Base-by-base conservation (phyloP, 495 filamentous ascomycete genomes). In the Aspergillus sparsus region DNA sequence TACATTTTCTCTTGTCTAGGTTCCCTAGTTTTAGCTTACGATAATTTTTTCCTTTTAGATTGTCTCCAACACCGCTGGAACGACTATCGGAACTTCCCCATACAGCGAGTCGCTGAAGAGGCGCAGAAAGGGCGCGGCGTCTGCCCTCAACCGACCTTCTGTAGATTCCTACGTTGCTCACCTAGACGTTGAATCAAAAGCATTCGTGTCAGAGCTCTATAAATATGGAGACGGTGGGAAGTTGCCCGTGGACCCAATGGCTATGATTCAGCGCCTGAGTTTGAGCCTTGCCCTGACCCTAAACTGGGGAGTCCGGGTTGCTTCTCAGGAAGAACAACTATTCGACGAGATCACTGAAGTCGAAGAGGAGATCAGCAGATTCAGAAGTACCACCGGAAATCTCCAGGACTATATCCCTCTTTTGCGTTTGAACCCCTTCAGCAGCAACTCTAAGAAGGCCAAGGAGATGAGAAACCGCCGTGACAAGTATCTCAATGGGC, bases 361-460 rank as follows among this genome's bases (percentile, higher is more conserved):
- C 36, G 85, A 87, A 52, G 83, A 84, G 53, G 79, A 79, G 49
- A 81, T 87, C 44, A 82, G 79, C 66, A 77, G 73, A 45, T 83
- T 86, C 53, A 74, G 84, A 32, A 83, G 79, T 37, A 87, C 84
- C 11, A 84, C 84, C 0, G 83, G 83, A 12, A 87, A 87, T 54
- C 60, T 84, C 18, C 85, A 87, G 64, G 85, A 89, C 55, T 87
- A 87, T 60, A 82, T 89, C 10, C 84, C 85, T 13, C 64, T 87
- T 0, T 64, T 89, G 35, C 75, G 84, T 1, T 63, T 86, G 12
- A 84, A 85, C 58, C 84, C 85, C 0, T 79, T 85, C 55, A 86
- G 67, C 57, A 65, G 67, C 16, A 80, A 77, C 6, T 79, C 79
- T 0, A 68, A 69, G 36, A 80, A 78, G 58, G 84, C 84, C 6